Evolutionary conservation across 441 rosid genomes (phyloP).

Genomic region (Flueggea neowawraea): DNA sequence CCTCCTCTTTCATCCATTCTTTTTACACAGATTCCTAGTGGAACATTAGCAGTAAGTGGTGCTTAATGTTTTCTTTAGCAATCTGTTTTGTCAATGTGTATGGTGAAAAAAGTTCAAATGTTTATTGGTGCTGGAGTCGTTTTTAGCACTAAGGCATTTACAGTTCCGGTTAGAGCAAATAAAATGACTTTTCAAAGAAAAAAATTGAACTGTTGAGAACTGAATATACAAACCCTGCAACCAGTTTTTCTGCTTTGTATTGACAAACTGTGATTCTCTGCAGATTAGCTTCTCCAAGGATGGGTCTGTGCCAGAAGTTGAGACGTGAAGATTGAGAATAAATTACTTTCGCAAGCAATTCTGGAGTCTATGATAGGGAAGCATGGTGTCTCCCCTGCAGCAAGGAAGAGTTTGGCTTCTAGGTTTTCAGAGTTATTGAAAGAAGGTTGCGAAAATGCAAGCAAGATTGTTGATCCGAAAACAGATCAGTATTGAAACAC

Average conservation of each 20-base stretch:
- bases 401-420: slow-evolving; percentile 44
- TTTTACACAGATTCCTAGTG: slow-evolving; percentile 48
- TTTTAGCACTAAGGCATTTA: too few species aligned
- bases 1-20: slow-evolving; percentile 77
- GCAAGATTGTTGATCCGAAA: not conserved
- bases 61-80: not conserved
- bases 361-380: slow-evolving; percentile 67
- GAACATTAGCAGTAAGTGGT: slow-evolving; percentile 54
- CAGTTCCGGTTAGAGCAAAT: too few species aligned
- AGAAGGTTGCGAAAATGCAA: slow-evolving; percentile 12
- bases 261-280: too few species aligned
- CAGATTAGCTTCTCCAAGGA: slow-evolving; percentile 64
- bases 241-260: too few species aligned
- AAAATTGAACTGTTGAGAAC: too few species aligned
- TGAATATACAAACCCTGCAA: too few species aligned
- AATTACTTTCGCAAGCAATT: slow-evolving; percentile 50
- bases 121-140: too few species aligned
- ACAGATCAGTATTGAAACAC: too few species aligned
- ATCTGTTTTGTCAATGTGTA: too few species aligned
- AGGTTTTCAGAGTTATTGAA: slow-evolving; percentile 39
- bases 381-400: slow-evolving; percentile 63
- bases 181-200: too few species aligned
- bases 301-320: slow-evolving; percentile 41
- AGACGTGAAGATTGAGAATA: slow-evolving; percentile 56
- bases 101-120: too few species aligned